These are phyloP conservation scores for Citrullus amarus DNA, from an alignment of 306 rosid genomes.

Conservation along the genomic window DNA sequence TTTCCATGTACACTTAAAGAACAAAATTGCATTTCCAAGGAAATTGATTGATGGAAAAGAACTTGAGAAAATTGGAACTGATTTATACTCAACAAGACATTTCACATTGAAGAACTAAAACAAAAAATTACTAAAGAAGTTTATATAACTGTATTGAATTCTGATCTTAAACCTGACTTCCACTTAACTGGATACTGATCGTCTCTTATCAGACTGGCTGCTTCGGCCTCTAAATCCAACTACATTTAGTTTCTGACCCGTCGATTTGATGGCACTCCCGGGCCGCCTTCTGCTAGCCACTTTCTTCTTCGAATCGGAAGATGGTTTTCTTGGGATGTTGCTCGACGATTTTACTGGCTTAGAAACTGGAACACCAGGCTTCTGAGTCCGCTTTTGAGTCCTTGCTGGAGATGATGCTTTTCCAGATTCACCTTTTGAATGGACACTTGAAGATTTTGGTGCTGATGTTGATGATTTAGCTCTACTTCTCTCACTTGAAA, in stretches of 20 bases:
- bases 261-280: constrained; percentile 24
- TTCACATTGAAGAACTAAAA: background rate
- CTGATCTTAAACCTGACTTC: background rate
- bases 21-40: background rate
- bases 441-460: constrained; percentile 13
- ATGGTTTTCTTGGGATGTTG: constrained; percentile 25
- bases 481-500: constrained; percentile 27
- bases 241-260: constrained; percentile 50
- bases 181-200: constrained; percentile 28
- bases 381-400: constrained; percentile 28
- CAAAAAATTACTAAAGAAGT: background rate
- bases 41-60: background rate
- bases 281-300: constrained; percentile 24
- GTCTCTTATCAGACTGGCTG: constrained; percentile 33
- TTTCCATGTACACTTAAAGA: background rate
- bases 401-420: constrained; percentile 15
- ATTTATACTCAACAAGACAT: background rate
- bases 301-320: constrained; percentile 31
- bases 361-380: constrained; percentile 20
- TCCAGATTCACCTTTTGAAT: constrained; percentile 10
- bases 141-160: background rate
- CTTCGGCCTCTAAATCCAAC: constrained; percentile 81
- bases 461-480: constrained; percentile 12
- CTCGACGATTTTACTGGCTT: constrained; percentile 10
- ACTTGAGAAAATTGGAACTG: background rate